Base-by-base conservation (phyloP, 2,329 filamentous ascomycete genomes). In the Emergomyces orientalis region DNA sequence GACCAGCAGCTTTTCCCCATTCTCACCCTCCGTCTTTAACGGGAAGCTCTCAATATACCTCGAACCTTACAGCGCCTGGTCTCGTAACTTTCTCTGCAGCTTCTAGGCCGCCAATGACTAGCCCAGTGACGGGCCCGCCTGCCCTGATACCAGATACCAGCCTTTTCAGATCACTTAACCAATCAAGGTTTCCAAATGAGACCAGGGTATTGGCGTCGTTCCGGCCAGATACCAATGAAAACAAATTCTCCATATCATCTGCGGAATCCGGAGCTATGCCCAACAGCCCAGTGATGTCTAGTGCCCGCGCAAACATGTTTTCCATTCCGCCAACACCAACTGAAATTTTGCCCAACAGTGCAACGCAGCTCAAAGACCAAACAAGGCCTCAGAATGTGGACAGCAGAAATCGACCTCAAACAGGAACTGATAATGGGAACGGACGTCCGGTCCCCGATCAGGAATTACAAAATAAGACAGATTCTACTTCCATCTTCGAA, bases 111-210 rank as follows among this genome's bases (percentile, higher is more conserved):
- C 43, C 58, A 34, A 62, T 17, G 32, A 27, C 34, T n/a, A 63
- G 60, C 27, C 64, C 65, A 37, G 64, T 65, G 37, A 32, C 52
- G n/a, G 68, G 67, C 1, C 69, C 69, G 51, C 69, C 67, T 60
- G 64, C 70, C 34, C 59, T 70, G 17, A 62, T 63, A 7, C 70
- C 70, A 5, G 69, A 72, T 58, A 67, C 59, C 25, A 69, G 68
- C 51, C 27, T 63, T 9, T 62, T 59, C 41, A 52, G 55, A 14
- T 1, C 22, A n/a, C n/a, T 34, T 30, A 30, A 41, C 30, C n/a
- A 45, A 14, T 22, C 39, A 52, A 57, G n/a, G 9, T 13, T 22
- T 6, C 17, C 34, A 7, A 57, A 41, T 41, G 13, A 14, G 19
- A 14, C 32, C 32, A 41, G 54, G 13, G 13, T 57, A 25, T 57